A percentile compares a stretch with the other conserved stretches of the same genome.
Conservation (phyloP, 441 rosid genomes). For the Adansonia gregorii region DNA sequence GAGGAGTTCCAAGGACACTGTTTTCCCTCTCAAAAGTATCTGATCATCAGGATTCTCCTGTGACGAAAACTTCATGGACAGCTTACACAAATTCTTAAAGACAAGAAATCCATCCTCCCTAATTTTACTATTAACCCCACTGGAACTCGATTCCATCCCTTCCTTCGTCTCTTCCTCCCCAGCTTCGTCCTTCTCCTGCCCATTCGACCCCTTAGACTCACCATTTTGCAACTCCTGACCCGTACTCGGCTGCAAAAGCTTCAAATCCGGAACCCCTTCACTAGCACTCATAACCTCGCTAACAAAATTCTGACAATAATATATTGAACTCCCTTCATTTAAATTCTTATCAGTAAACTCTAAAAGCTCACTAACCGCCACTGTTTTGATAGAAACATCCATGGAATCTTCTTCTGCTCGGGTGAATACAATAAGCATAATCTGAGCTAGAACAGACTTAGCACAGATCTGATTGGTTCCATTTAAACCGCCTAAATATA, state of each 20-base stretch:
- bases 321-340: conserved; percentile 86
- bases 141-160: conserved; percentile 33
- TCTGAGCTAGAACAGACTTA: conserved; percentile 92
- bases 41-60: conserved; percentile 92
- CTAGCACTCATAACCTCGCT: conserved; percentile 68
- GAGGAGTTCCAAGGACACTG: conserved; percentile 83
- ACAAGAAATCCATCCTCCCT: conserved; percentile 86
- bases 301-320: conserved; percentile 74
- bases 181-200: conserved; percentile 39
- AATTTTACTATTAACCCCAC: conserved; percentile 60
- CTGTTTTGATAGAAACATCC: conserved; percentile 53
- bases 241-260: conserved; percentile 31
- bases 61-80: conserved; percentile 91
- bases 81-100: conserved; percentile 80
- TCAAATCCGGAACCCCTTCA: conserved; percentile 59
- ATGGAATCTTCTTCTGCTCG: conserved; percentile 78
- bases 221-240: conserved; percentile 45
- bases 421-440: conserved; percentile 70
- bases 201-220: conserved; percentile 34
- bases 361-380: conserved; percentile 72
- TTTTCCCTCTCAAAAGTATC: conserved; percentile 89
- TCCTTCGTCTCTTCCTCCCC: conserved; percentile 40
- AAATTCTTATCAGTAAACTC: conserved; percentile 84
- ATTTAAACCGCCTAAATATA: conserved; percentile 77
- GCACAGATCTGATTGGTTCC: conserved; percentile 98